Conservation (phyloP, 2,329 filamentous ascomycete species). For the Sordariomycetes sp. region DNA sequence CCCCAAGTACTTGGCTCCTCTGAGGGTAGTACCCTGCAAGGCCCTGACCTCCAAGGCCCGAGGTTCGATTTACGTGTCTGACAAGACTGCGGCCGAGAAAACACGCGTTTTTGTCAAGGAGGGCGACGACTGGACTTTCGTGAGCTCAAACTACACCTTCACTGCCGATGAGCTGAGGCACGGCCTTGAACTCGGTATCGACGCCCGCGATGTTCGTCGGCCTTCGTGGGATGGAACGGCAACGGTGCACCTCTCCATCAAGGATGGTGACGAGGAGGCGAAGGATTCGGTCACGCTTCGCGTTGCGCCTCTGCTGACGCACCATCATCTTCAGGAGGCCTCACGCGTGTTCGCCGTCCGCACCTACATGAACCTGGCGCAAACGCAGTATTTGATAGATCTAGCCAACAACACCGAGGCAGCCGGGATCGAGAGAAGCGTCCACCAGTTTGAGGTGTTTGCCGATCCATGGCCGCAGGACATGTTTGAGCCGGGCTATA, state of each 20-base stretch:
- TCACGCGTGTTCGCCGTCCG: constrained; percentile 15
- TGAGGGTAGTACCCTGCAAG: constrained; percentile 18
- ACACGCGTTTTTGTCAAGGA: constrained; percentile 17
- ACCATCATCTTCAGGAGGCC: constrained; percentile 23
- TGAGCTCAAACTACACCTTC: constrained; percentile 17
- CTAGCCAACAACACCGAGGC: too few species aligned
- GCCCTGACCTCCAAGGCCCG: constrained; percentile 8
- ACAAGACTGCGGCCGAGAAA: constrained; percentile 5
- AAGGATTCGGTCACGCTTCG: constrained; percentile 20
- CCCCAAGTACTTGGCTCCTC: constrained; percentile 18
- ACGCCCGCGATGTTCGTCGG: constrained; percentile 19
- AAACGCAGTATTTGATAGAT: constrained; percentile 11
- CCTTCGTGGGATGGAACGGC: constrained; percentile 17
- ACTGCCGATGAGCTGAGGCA: constrained; percentile 12
- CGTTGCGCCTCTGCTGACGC: constrained; percentile 25
- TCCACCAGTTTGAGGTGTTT: constrained; percentile 13
- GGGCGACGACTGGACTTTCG: constrained; percentile 14
- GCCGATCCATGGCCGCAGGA: constrained; percentile 28
- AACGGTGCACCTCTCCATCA: constrained; percentile 17
- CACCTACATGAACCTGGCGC: constrained; percentile 1
- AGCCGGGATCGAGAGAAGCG: too few species aligned
- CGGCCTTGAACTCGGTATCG: constrained; percentile 25
- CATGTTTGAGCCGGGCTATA: constrained; percentile 26
- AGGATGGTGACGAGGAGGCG: constrained; percentile 7
- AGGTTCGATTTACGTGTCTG: constrained; percentile 9